A percentile compares a stretch with the other conserved stretches of the same genome.
Conservation (phyloP, 768 basidiomycete genomes). For the Obba rivulosa region DNA sequence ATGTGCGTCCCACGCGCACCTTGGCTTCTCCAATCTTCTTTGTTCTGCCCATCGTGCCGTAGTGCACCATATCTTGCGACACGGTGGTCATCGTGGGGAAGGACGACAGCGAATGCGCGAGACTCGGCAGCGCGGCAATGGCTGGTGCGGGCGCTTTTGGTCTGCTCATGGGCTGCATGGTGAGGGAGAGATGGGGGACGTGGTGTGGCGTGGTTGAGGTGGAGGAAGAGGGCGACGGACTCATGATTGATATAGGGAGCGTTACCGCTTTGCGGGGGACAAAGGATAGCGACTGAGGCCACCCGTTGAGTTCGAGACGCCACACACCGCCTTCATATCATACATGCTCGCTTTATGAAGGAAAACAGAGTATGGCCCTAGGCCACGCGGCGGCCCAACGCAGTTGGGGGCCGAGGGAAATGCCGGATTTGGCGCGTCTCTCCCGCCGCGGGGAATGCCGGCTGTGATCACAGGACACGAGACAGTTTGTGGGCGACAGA, state of each 20-base stretch:
- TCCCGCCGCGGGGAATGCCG: constrained; percentile 10
- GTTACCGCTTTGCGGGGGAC: constrained; percentile 4
- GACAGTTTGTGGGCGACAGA: neutral
- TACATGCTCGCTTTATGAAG: constrained; percentile 7
- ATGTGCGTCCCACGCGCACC: constrained; percentile 10
- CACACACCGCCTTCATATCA: constrained; percentile 5
- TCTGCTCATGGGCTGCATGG: neutral
- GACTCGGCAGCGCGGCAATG: constrained; percentile 23
- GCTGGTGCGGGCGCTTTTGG: constrained; percentile 6
- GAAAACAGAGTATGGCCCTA: constrained; percentile 11
- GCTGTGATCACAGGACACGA: constrained; percentile 1
- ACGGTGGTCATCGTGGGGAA: constrained; percentile 25
- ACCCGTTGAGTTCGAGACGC: constrained; percentile 1
- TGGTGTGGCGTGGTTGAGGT: neutral
- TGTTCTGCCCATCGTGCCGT: constrained; percentile 18
- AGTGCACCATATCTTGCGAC: constrained; percentile 25
- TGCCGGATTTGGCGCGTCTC: constrained; percentile 5
- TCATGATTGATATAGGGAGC: neutral
- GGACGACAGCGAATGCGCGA: constrained; percentile 24
- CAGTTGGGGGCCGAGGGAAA: constrained; percentile 12
- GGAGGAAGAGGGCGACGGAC: neutral
- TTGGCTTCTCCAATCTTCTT: constrained; percentile 23
- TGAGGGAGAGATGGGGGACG: neutral
- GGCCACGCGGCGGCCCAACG: too few species aligned
- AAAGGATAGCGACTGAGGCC: constrained; percentile 7